These are phyloP conservation scores for Rhodotorula taiwanensis DNA, from an alignment of 768 basidiomycete genomes.

Conservation along the genomic window DNA sequence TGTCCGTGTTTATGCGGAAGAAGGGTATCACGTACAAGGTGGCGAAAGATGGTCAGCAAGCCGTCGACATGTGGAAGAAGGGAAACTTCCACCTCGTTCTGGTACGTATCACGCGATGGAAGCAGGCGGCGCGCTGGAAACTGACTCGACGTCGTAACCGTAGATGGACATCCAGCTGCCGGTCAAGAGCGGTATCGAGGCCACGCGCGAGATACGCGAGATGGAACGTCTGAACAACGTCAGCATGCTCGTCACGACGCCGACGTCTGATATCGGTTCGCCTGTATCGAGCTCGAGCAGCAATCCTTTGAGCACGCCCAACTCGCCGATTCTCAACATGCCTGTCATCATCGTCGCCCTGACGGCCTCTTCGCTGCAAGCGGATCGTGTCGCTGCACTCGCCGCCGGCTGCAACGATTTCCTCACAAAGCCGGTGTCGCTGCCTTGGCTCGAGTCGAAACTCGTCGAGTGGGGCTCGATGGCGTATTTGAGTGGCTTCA, in stretches of 20 bases:
- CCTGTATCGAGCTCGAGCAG: constrained; percentile 43
- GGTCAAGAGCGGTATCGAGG: constrained; percentile 95
- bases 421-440: constrained; percentile 89
- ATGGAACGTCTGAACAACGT: constrained; percentile 64
- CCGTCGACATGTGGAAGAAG: constrained; percentile 87
- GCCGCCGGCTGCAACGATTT: constrained; percentile 99
- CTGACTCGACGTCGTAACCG: constrained; percentile 13
- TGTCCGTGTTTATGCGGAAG: constrained; percentile 93
- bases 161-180: constrained; percentile 99
- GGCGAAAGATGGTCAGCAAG: constrained; percentile 90
- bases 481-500: constrained; percentile 41
- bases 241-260: constrained; percentile 64
- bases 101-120: constrained; percentile 52
- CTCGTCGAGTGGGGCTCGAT: constrained; percentile 99
- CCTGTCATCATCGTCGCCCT: constrained; percentile 98
- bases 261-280: constrained; percentile 52
- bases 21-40: constrained; percentile 92
- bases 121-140: not conserved
- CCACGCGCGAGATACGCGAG: constrained; percentile 88
- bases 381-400: constrained; percentile 91
- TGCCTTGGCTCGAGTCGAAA: constrained; percentile 93
- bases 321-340: constrained; percentile 45
- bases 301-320: constrained; percentile 63
- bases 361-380: constrained; percentile 89
- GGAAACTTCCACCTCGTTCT: constrained; percentile 92